A percentile compares a stretch with the other conserved stretches of the same genome.
Conservation (phyloP, 192 early-diverging fungal genomes). For the Backusella liffmaniae region DNA sequence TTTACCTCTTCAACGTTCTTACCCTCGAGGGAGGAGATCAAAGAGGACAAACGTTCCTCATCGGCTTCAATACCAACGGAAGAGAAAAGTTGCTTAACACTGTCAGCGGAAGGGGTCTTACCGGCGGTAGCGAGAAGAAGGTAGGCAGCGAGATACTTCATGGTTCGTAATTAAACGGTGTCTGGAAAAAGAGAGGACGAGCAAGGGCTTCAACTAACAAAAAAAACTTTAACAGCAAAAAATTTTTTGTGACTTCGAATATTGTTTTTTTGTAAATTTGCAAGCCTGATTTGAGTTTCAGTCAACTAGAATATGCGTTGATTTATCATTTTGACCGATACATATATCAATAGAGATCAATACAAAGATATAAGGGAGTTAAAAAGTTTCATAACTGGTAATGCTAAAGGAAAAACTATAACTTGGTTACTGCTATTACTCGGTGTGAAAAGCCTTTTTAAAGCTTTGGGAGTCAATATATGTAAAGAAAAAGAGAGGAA, state of each 20-base stretch:
- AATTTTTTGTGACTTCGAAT: neutral
- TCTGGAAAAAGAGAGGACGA: conserved; percentile 7
- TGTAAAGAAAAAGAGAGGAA: no score
- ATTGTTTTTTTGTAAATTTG: neutral
- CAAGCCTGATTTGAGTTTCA: no score
- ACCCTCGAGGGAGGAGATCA: conserved; percentile 82
- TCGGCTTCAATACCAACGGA: conserved; percentile 94
- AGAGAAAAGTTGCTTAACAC: conserved; percentile 80
- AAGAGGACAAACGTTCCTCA: conserved; percentile 69
- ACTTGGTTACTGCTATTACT: no score
- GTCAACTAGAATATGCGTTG: no score
- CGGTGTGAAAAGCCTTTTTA: no score
- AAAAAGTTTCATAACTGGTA: no score
- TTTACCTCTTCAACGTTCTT: conserved; percentile 85
- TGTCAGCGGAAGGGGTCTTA: conserved; percentile 76
- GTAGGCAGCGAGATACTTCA: conserved; percentile 99
- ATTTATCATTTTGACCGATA: no score
- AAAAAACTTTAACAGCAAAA: conserved; percentile 4
- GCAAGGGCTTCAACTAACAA: conserved; percentile 1
- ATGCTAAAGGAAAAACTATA: no score
- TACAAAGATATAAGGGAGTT: no score
- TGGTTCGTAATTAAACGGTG: conserved; percentile 36
- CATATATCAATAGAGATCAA: no score
- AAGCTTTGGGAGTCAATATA: no score
- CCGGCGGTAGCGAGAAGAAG: conserved; percentile 90